These are phyloP conservation scores for Neckera pumila DNA, from an alignment of 225 moss, liverwort and hornwort genomes.

Conservation along the genomic window DNA sequence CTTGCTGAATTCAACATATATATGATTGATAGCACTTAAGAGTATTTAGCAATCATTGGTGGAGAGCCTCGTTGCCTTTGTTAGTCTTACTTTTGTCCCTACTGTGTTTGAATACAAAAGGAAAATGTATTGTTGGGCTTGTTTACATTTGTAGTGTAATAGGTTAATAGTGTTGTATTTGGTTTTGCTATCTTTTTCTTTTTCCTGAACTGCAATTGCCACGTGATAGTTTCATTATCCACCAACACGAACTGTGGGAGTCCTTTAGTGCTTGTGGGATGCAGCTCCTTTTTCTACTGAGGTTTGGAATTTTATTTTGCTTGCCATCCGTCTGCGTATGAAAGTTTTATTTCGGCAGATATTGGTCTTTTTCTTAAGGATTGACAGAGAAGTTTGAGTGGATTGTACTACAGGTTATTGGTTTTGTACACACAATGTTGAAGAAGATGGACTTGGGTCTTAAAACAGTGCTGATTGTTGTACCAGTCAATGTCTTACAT, in stretches of 20 bases:
- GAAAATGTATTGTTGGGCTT: not conserved
- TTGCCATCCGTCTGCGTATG: not conserved
- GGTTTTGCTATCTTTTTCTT: not conserved
- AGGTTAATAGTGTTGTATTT: no score
- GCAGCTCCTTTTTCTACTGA: not conserved
- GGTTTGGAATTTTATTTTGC: not conserved
- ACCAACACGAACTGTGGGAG: not conserved
- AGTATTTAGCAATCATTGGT: not conserved
- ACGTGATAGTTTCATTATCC: not conserved
- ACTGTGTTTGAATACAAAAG: not conserved
- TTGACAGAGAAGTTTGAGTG: not conserved
- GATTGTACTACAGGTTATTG: constrained; percentile 63
- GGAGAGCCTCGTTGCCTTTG: not conserved
- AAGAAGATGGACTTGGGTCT: constrained; percentile 51
- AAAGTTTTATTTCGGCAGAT: not conserved
- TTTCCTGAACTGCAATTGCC: not conserved
- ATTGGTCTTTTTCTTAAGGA: not conserved
- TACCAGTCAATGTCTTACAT: constrained; percentile 93
- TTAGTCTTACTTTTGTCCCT: not conserved
- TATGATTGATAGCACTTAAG: not conserved
- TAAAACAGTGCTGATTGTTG: constrained; percentile 79
- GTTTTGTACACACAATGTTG: constrained; percentile 81
- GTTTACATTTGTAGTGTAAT: not conserved
- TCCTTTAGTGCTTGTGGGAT: not conserved
- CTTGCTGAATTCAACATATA: not conserved